These are phyloP conservation scores for Oryza meyeriana DNA, from an alignment of 176 grass and related monocot genomes.

Conservation along the genomic window DNA sequence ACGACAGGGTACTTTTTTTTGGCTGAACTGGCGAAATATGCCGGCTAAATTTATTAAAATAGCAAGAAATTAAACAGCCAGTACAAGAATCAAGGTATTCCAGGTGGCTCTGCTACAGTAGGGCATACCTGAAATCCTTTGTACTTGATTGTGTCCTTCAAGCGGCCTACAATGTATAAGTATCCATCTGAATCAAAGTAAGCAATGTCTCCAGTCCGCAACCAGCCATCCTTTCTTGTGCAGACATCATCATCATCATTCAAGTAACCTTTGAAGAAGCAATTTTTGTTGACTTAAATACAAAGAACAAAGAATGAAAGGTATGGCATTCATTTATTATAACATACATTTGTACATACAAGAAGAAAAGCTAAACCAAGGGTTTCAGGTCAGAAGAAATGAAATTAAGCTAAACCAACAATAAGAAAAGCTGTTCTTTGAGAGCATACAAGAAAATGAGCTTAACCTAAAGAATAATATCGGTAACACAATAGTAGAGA, in stretches of 20 bases:
- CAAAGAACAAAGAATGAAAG: not conserved
- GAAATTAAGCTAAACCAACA: not conserved
- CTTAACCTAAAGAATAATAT: too few species aligned
- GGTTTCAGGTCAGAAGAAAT: not conserved
- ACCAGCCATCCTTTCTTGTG: slow-evolving; percentile 49
- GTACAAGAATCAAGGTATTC: not conserved
- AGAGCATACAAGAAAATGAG: too few species aligned
- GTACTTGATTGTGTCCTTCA: slow-evolving; percentile 95
- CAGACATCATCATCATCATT: slow-evolving; percentile 40
- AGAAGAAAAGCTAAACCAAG: not conserved
- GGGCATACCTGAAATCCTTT: slow-evolving; percentile 91
- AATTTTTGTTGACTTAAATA: not conserved
- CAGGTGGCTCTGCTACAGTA: not conserved
- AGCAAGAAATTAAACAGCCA: too few species aligned
- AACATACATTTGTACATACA: not conserved
- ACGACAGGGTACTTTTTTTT: not conserved
- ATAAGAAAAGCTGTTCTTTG: too few species aligned
- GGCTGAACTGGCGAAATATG: too few species aligned
- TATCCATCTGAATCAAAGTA: slow-evolving; percentile 88
- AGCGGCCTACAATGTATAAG: slow-evolving; percentile 71
- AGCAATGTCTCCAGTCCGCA: slow-evolving; percentile 75
- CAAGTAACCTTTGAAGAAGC: slow-evolving; percentile 70
- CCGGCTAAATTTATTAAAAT: not conserved
- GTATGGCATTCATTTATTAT: not conserved
- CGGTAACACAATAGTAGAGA: too few species aligned